Evolutionary conservation across 495 filamentous ascomycete species (phyloP), one percentile per base, ranked within the genome.

Genomic region (Penicillium psychrofluorescens): DNA sequence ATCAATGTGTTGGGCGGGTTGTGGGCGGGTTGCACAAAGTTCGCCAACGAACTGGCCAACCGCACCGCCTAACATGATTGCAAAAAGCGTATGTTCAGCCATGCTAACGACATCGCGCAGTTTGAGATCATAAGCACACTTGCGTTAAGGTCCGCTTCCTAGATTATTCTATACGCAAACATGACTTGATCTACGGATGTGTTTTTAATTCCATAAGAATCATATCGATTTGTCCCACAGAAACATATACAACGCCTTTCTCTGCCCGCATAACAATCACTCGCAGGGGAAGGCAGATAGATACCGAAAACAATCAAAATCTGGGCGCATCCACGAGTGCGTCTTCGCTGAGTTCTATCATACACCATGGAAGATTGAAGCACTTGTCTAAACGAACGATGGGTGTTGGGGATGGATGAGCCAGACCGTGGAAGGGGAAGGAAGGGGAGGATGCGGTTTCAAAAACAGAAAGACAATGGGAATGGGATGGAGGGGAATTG

Each of bases 301-400:
- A 31, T 12, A 34, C 51, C 31, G 14, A 40, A 48, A 22, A 48
- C 33, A 31, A 47, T 38, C 35, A 40, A 35, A 46, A 48, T 12
- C 39, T 34, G 36, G 35, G 46, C 38, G 38, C 40, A 47, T 49
- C 43, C 50, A 49, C 38, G 49, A 53, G 43, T 31, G 22, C 44
- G 13, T 52, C 44, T 51, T 54, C 50, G 41, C 44, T 57, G 45
- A 14, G 36, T 43, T 59, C 46, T 59, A 58, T 50, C 51, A 49
- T 59, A 64, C 57, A 64, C 46, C 56, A 61, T 51, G 56, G 22
- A 55, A 49, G 48, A 55, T 50, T 32, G 42, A 47, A 44, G 40
- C 45, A 43, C 41, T 40, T 38, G 39, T 49, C 48, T 49, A 52
- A 45, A 43, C 36, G 38, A 38, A 49, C 40, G 28, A 43, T 40